phyloP scores from a whole-genome alignment of 345 rosid genomes.

The Arabis alpina region DNA sequence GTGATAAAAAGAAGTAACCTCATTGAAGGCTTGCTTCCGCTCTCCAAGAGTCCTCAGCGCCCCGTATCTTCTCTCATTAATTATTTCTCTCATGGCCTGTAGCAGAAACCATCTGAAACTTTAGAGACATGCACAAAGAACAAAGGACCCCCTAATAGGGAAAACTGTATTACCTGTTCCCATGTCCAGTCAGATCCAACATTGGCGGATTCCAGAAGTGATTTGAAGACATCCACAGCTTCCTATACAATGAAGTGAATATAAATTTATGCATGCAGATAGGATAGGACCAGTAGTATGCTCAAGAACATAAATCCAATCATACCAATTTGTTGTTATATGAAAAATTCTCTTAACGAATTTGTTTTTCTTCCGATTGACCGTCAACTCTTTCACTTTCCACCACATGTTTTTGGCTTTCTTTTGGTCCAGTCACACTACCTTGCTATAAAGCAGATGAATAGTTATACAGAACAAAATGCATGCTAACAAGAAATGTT shows the following conservation, averaged over 20 bases:
- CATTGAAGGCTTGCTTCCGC: conserved; percentile 89
- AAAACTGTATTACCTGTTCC: conserved; percentile 78
- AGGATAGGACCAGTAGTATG: conserved; percentile 20
- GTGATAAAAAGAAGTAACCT: conserved; percentile 53
- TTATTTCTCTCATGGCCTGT: conserved; percentile 89
- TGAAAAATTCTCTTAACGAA: conserved; percentile 57
- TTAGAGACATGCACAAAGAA: conserved; percentile 33
- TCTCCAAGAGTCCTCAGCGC: conserved; percentile 92
- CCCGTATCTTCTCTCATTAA: conserved; percentile 91
- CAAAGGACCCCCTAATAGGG: conserved; percentile 21
- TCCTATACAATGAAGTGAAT: conserved; percentile 55
- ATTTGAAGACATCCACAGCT: conserved; percentile 77
- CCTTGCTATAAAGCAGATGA: conserved; percentile 40
- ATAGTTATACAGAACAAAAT: conserved; percentile 27
- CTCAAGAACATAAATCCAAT: conserved; percentile 9
- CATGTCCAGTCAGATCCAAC: conserved; percentile 94
- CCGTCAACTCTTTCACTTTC: conserved; percentile 51
- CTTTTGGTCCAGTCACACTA: conserved; percentile 34
- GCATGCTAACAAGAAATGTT: conserved; percentile 25
- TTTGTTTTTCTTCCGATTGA: conserved; percentile 61
- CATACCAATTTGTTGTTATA: conserved; percentile 74
- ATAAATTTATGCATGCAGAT: conserved; percentile 26
- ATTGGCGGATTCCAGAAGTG: conserved; percentile 80
- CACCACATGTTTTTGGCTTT: conserved; percentile 34
- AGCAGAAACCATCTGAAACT: conserved; percentile 33